These are phyloP conservation scores for Clavispora asparagi DNA, from an alignment of 805 yeast genomes.

Conservation along the genomic window DNA sequence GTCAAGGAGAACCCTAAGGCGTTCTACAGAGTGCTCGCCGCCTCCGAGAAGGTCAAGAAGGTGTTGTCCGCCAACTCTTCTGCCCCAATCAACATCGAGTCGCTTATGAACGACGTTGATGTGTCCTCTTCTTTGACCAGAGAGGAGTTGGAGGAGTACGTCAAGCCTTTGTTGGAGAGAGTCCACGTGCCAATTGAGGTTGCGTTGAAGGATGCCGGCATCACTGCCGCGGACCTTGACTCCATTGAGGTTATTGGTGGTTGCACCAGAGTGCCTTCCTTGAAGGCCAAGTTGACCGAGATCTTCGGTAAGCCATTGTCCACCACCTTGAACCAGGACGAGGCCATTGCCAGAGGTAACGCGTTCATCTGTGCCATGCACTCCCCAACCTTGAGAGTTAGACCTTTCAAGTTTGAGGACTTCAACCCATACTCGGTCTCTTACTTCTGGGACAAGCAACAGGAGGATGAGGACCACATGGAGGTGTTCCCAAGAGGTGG, in stretches of 20 bases:
- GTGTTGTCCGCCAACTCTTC: constrained; percentile 91
- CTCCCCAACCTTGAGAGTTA: constrained; percentile 97
- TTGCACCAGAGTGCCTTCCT: constrained; percentile 92
- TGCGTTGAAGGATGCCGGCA: constrained; percentile 77
- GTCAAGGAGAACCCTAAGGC: constrained; percentile 91
- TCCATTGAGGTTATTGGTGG: constrained; percentile 97
- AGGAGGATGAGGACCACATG: constrained; percentile 83
- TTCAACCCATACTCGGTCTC: constrained; percentile 87
- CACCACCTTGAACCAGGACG: constrained; percentile 96
- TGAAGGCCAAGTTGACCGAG: constrained; percentile 76
- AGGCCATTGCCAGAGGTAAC: constrained; percentile 98
- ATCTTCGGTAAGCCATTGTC: constrained; percentile 64
- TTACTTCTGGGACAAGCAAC: constrained; percentile 91
- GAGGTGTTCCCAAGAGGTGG: constrained; percentile 98
- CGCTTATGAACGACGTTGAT: constrained; percentile 95
- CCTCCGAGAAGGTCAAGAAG: constrained; percentile 92
- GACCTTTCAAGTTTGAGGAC: constrained; percentile 98
- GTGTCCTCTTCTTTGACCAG: constrained; percentile 85
- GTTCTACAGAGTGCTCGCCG: constrained; percentile 83
- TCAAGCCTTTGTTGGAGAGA: constrained; percentile 75
- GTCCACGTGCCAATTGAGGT: constrained; percentile 70
- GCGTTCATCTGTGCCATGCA: constrained; percentile 98
- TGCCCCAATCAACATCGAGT: constrained; percentile 94
- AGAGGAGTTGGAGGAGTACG: constrained; percentile 88
- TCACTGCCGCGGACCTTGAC: constrained; percentile 71